A percentile compares a stretch with the other conserved stretches of the same genome.
Evolutionary conservation across 2,329 filamentous ascomycete genomes (phyloP).

Genomic region (Fusarium pseudocircinatum): DNA sequence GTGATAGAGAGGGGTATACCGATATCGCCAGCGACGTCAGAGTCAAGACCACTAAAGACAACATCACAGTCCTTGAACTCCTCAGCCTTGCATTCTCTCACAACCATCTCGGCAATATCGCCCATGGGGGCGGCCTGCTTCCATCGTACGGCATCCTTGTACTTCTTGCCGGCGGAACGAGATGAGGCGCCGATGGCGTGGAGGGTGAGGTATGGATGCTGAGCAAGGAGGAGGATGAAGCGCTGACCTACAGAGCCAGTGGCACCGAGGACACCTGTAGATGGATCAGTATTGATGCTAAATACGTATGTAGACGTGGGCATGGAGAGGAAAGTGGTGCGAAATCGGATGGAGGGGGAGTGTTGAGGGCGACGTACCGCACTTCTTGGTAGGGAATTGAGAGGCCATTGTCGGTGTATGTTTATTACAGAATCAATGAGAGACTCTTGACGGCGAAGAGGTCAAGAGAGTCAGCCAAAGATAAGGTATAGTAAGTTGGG

Average conservation of each 20-base stretch:
- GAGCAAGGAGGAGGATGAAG: slow-evolving; percentile 90
- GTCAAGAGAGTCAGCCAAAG: neutral
- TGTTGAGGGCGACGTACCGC: slow-evolving; percentile 55
- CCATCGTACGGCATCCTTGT: slow-evolving; percentile 94
- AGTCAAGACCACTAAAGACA: slow-evolving; percentile 91
- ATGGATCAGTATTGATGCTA: slow-evolving; percentile 14
- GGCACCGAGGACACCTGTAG: slow-evolving; percentile 79
- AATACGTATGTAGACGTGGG: neutral
- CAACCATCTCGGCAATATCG: slow-evolving; percentile 80
- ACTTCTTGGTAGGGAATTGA: slow-evolving; percentile 67
- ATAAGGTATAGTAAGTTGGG: neutral
- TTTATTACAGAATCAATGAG: neutral
- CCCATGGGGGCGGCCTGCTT: slow-evolving; percentile 90
- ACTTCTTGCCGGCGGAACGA: slow-evolving; percentile 90
- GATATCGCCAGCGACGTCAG: slow-evolving; percentile 90
- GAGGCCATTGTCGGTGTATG: slow-evolving; percentile 42
- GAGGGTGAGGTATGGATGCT: slow-evolving; percentile 87
- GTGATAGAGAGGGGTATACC: slow-evolving; percentile 63
- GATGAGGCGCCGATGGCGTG: slow-evolving; percentile 91
- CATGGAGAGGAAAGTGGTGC: slow-evolving; percentile 6
- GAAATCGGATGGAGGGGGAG: slow-evolving; percentile 18
- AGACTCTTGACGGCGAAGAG: neutral
- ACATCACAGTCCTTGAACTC: slow-evolving; percentile 92
- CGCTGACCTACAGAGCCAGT: slow-evolving; percentile 95
- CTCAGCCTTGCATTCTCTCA: slow-evolving; percentile 83